phyloP scores from a whole-genome alignment of 495 filamentous ascomycete genomes.

The Daldinia decipiens region DNA sequence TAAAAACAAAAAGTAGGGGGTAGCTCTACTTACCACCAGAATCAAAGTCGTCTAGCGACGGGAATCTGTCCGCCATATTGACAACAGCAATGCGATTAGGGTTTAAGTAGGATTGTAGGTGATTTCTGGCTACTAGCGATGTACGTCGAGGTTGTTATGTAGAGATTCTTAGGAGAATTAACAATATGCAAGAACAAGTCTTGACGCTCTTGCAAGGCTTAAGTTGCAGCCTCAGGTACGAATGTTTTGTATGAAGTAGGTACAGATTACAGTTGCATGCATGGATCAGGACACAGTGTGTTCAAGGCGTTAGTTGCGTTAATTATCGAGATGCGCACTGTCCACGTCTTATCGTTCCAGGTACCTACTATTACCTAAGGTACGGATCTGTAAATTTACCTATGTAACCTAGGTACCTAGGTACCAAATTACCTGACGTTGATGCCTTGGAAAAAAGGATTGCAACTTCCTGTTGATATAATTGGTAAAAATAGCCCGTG shows the following conservation, averaged over 20 bases:
- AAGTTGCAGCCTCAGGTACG: constrained; percentile 16
- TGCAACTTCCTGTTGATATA: neutral
- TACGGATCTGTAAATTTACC: too few relatives aligned
- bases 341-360: neutral
- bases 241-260: constrained; percentile 15
- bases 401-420: too few relatives aligned
- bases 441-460: neutral
- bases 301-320: neutral
- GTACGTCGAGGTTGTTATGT: neutral
- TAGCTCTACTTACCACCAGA: constrained; percentile 70
- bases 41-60: constrained; percentile 95
- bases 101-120: neutral
- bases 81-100: constrained; percentile 18
- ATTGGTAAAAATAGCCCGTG: constrained; percentile 3
- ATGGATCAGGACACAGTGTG: constrained; percentile 1
- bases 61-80: constrained; percentile 94
- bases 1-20: constrained; percentile 10
- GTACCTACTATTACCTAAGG: too few relatives aligned
- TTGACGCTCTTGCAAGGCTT: constrained; percentile 6
- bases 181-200: constrained; percentile 4
- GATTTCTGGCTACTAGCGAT: neutral
- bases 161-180: neutral
- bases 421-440: neutral
- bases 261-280: constrained; percentile 18
- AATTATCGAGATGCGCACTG: neutral